Evolutionary conservation across 2,329 filamentous ascomycete species (phyloP).

Genomic region (Ophiosphaerella korrae): DNA sequence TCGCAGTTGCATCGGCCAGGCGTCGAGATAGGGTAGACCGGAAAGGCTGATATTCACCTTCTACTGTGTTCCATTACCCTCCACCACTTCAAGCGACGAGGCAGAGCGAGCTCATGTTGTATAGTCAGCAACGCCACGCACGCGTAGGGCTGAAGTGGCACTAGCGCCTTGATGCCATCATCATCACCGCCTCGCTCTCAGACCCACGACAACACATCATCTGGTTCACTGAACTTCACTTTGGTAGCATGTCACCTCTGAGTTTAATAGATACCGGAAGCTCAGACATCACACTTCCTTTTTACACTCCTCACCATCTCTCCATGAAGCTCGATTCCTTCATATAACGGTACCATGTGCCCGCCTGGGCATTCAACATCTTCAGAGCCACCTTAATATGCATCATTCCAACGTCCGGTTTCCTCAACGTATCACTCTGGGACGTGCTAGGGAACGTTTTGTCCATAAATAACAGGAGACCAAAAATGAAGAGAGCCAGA

Average conservation of each 20-base stretch:
- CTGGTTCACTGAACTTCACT: no score
- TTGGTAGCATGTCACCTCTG: no score
- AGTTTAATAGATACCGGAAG: no score
- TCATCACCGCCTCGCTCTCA: no score
- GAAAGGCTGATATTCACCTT: not conserved
- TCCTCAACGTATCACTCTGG: not conserved
- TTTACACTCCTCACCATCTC: not conserved
- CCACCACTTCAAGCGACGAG: not conserved
- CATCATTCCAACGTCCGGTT: not conserved
- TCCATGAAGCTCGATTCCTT: not conserved
- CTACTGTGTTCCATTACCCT: slow-evolving; percentile 1
- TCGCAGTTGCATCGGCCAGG: not conserved
- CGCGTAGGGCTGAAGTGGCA: not conserved
- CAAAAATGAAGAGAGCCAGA: not conserved
- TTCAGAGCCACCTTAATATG: not conserved
- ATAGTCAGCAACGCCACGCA: slow-evolving; percentile 3
- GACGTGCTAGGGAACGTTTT: not conserved
- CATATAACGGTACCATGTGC: not conserved
- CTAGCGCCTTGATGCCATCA: not conserved
- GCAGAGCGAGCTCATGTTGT: not conserved
- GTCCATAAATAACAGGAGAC: not conserved
- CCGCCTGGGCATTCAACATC: not conserved
- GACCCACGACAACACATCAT: no score
- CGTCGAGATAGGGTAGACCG: not conserved
- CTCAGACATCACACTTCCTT: no score